Percentiles rank a stretch among this genome's conserved stretches.
Conservation (phyloP, 2,329 filamentous ascomycete species). For the Fusarium robinianum region DNA sequence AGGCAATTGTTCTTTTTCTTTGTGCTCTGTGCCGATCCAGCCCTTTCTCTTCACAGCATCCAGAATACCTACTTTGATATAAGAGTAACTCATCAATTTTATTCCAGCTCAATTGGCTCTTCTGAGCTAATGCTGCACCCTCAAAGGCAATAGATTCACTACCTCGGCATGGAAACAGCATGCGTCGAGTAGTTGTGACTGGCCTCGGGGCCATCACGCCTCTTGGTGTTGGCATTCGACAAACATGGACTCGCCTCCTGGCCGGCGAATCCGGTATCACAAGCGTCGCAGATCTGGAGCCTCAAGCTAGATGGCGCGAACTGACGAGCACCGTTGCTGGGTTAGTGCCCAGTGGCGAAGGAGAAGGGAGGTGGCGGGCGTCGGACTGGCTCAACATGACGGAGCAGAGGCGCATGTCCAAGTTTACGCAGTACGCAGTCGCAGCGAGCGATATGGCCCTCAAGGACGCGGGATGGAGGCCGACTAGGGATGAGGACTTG, state of each 20-base stretch:
- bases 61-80: not conserved
- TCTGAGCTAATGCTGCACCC: too few relatives aligned
- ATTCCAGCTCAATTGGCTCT: too few relatives aligned
- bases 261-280: slow-evolving; percentile 80
- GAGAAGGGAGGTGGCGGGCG: slow-evolving; percentile 54
- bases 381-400: slow-evolving; percentile 58
- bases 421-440: slow-evolving; percentile 88
- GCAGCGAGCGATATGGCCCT: slow-evolving; percentile 86
- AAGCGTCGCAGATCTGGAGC: slow-evolving; percentile 67
- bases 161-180: slow-evolving; percentile 50
- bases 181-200: slow-evolving; percentile 80
- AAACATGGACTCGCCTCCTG: slow-evolving; percentile 80
- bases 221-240: slow-evolving; percentile 76
- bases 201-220: slow-evolving; percentile 83
- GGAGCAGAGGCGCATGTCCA: slow-evolving; percentile 79
- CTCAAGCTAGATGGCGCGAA: slow-evolving; percentile 63
- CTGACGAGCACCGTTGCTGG: slow-evolving; percentile 87
- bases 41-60: too few relatives aligned
- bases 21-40: too few relatives aligned
- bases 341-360: slow-evolving; percentile 64
- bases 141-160: not conserved
- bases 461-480: slow-evolving; percentile 77
- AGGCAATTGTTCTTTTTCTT: slow-evolving; percentile 20
- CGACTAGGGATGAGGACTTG: slow-evolving; percentile 61
- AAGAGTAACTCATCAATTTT: slow-evolving; percentile 6